Evolutionary conservation across 1,139 yeast species (phyloP).

Genomic region (Arxiozyma heterogenica): DNA sequence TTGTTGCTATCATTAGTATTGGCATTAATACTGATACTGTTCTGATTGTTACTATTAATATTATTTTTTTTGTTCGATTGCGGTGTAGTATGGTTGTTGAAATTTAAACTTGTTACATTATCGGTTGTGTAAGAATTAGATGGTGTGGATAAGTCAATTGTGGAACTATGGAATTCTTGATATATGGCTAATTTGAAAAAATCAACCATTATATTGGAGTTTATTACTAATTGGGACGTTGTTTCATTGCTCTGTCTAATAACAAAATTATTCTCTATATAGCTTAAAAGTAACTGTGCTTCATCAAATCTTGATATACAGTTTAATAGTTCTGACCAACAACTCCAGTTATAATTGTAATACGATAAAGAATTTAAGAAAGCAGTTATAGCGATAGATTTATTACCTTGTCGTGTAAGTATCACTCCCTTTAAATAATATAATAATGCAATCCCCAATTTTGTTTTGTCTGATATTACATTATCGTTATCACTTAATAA

Average conservation of each 20-base stretch:
- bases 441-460: constrained; percentile 37
- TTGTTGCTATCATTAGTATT: constrained; percentile 17
- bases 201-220: constrained; percentile 45
- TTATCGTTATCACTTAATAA: background rate
- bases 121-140: background rate
- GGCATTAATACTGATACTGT: background rate
- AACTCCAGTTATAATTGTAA: constrained; percentile 88
- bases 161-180: constrained; percentile 49
- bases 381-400: constrained; percentile 47
- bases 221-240: constrained; percentile 13
- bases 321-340: constrained; percentile 76
- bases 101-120: background rate
- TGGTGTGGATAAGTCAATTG: background rate
- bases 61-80: background rate
- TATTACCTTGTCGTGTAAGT: constrained; percentile 53
- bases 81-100: background rate
- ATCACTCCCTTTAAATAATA: constrained; percentile 62
- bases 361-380: constrained; percentile 45
- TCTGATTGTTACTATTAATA: too few species aligned
- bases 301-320: constrained; percentile 60
- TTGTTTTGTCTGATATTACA: background rate
- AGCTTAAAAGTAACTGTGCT: constrained; percentile 41
- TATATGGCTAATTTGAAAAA: constrained; percentile 61
- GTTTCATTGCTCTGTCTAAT: constrained; percentile 12
- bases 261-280: constrained; percentile 31